Evolutionary conservation across 768 basidiomycete species (phyloP), one percentile per base, ranked within the genome.

Genomic region (Mycena belliarum): DNA sequence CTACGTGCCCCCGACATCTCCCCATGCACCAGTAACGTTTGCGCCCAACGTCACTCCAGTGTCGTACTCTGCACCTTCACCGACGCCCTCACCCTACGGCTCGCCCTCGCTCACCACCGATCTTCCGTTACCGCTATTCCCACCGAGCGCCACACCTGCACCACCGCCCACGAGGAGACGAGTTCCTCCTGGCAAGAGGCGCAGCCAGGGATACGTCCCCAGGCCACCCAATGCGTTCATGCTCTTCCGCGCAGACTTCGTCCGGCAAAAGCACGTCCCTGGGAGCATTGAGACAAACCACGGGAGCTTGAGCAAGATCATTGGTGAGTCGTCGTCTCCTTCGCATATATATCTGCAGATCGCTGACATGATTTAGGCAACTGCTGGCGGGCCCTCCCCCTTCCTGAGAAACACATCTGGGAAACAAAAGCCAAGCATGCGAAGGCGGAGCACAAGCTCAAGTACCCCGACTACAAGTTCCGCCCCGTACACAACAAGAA

Each of bases 181-280:
- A 0, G 73, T 68, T 2, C 85, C 85, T 1, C 85, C 83, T 0
- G 84, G 82, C 57, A 88, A 86, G 75, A 80, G 85, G 45, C 79
- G 80, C 49, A 76, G 74, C 61, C 79, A 72, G 57, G 84, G 75
- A 15, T 89, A 93, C 68, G 88, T 93, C 47, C 90, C 90, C 3
- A 82, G 90, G 21, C 90, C 90, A 1, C 88, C 90, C 6, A 93
- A 93, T 60, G 90, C 90, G 10, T 93, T 92, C 76, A 93, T 93
- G 78, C 80, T 93, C 63, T 93, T 92, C 77, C 83, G 90, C 54
- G 89, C 89, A 4, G 86, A 88, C 47, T 91, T 91, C 72, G 88
- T 91, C 60, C 80, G 87, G 65, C 86, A 82, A 65, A 88, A 89
- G 64, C 89, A 91, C 65, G 88, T 92, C 56, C 86, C 89, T 1